A percentile compares a stretch with the other conserved stretches of the same genome.
Evolutionary conservation across 2,329 filamentous ascomycete species (phyloP).

Genomic region (Chaetomium sp.): DNA sequence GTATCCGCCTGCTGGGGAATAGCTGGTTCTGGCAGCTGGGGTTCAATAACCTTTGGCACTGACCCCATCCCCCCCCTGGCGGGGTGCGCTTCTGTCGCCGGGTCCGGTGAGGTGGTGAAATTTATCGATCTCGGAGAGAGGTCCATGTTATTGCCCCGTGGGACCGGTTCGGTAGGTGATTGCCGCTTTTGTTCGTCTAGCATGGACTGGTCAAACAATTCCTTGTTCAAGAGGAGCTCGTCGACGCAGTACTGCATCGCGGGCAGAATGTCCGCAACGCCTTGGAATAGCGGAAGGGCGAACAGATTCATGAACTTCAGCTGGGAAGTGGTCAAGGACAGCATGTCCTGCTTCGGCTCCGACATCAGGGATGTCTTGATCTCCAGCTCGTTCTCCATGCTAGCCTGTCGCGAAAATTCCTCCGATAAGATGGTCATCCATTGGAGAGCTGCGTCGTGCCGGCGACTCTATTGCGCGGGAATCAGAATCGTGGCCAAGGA

Average conservation of each 20-base stretch:
- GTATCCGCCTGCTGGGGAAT: slow-evolving; percentile 37
- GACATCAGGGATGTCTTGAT: slow-evolving; percentile 88
- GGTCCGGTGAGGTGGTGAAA: slow-evolving; percentile 39
- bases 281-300: slow-evolving; percentile 86
- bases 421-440: slow-evolving; percentile 96
- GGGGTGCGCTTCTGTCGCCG: slow-evolving; percentile 30
- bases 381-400: slow-evolving; percentile 85
- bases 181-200: slow-evolving; percentile 57
- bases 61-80: slow-evolving; percentile 21
- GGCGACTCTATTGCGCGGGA: slow-evolving; percentile 65
- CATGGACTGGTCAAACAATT: slow-evolving; percentile 70
- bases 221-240: slow-evolving; percentile 77
- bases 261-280: slow-evolving; percentile 82
- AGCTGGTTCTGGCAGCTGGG: slow-evolving; percentile 34
- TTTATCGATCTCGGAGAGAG: slow-evolving; percentile 51
- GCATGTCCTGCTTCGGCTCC: slow-evolving; percentile 77
- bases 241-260: slow-evolving; percentile 81
- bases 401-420: slow-evolving; percentile 89
- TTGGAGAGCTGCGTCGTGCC: slow-evolving; percentile 76
- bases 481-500: slow-evolving; percentile 15
- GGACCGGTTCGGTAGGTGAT: slow-evolving; percentile 38
- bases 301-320: slow-evolving; percentile 97
- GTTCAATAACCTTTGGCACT: slow-evolving; percentile 28
- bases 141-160: slow-evolving; percentile 36
- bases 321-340: slow-evolving; percentile 83